Evolutionary conservation across 176 grass and related monocot genomes (phyloP), one percentile per base, ranked within the genome.

Genomic region (Cenchrus fungigraminus): DNA sequence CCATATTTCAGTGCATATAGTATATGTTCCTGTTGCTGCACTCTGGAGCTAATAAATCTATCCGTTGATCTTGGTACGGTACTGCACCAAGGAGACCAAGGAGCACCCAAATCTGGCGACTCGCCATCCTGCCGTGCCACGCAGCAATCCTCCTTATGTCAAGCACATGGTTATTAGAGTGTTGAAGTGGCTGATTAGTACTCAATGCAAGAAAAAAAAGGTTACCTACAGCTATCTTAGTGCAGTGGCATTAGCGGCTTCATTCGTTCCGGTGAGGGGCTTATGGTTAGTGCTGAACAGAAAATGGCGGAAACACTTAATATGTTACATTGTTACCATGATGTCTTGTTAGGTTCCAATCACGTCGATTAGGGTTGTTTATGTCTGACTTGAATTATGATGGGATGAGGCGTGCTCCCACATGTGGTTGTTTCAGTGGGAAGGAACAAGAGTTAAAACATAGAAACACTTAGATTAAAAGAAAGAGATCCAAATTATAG

Each of bases 71-170:
- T 82, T 76, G 69, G 19, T 65, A 65, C 53, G 31, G 31, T 32
- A 32, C 31, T 77, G 78, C 20, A 71, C 9, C 42, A 59, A 32
- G 82, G 87, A 89, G 76, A 89, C 87, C 82, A 89, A 84, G 22
- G 11, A 80, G 68, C 82, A 89, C 16, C 19, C 19, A 2, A 60
- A 84, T 84, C 67, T 74, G 74, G 65, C 16, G 82, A 82, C 80
- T 45, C 76, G 11, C 60, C 61, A 56, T 58, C 82, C 15, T 51
- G 60, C 68, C 51, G 57, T 1, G 31, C 56, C 49, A 58, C 11
- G 20, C 17, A 8, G 11, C n/a, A 9, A 6, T 76, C 12, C 11
- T 44, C 32, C 2, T 19, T 25, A 25, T 58, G 19, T 77, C 53
- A 43, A 20, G 75, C 75, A 78, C 20, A 77, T 77, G 55, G 17